Base-by-base conservation (phyloP, 2,329 filamentous ascomycete genomes). In the Beauveria sp. region DNA sequence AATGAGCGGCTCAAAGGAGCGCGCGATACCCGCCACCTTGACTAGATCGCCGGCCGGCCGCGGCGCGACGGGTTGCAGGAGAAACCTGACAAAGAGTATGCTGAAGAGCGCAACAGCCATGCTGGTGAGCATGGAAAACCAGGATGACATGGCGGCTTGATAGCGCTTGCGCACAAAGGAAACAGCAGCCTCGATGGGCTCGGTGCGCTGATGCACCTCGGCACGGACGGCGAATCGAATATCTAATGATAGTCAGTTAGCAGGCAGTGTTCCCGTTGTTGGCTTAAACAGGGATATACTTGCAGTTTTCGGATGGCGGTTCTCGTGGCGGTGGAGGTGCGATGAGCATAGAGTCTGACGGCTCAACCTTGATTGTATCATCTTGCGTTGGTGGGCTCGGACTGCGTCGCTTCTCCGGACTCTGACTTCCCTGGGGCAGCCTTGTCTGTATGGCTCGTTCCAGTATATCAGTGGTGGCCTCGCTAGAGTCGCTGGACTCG, bases 1-100 rank as follows among this genome's bases (percentile, higher is more conserved):
- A 65, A 98, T 96, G 50, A 97, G 82, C 6, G 93, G 93, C 73
- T 97, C 93, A 70, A 97, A 96, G 10, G 91, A 91, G 68, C 91
- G 91, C 54, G 93, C 93, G 66, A 98, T 85, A 57, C 89, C 88
- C 4, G 93, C 93, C 26, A 97, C 88, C 73, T 96, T 96, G 71
- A 96, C 88, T 18, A 98, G 81, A 71, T 97, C 93, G 48, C 73
- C 74, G 16, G 70, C 72, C 8, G 74, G 74, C 5, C 72, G 72
- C 3, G 72, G 69, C 3, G 72, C 66, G 80, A 86, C 88, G 12
- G 91, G 90, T 63, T 88, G 82, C 57, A 90, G 84, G 18, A 96
- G 76, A 10, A 84, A 81, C 64, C 87, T 84, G 67, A 90, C 73
- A 24, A 88, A 77, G 8, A 85, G 79, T 68, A 91, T 80, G 12